Base-by-base conservation (phyloP, 192 early-diverging fungal species). In the Mortierella claussenii region DNA sequence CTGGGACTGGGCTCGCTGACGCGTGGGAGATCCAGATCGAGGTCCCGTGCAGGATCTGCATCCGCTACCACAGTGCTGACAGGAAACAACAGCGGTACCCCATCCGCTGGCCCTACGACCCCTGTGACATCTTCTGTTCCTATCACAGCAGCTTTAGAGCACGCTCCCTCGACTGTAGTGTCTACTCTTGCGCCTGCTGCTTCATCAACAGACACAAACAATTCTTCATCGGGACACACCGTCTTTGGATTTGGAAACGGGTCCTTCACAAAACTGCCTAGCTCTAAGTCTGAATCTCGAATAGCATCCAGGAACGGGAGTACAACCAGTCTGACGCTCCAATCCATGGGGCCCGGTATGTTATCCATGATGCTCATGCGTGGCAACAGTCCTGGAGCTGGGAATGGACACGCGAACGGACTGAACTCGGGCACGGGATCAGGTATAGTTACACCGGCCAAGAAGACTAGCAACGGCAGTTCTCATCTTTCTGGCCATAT, bases 321-420 rank as follows among this genome's bases (percentile, higher is more conserved):
- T 45, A 56, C 73, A 4, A 67, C 73, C 5, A 76, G 64, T 62
- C 28, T 76, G 46, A 32, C 58, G 21, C 34, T 67, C 13, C 73
- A 76, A 31, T 66, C 51, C 30, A 76, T 76, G 57, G 73, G 64
- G 2, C 73, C 73, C 6, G 73, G 73, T 0, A 67, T 76, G 73
- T 50, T 76, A 9, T 76, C 73, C n/a, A 60, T 76, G 65, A 76
- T 76, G 73, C 37, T 76, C 13, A 76, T 67, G 40, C 64, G 73
- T 3, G 53, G 33, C 20, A 53, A 45, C 20, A 71, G 69, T 63
- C 53, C 63, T 47, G 37, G 51, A n/a, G 56, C 24, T 26, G 24
- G 46, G n/a, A n/a, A n/a, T n/a, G n/a, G n/a, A n/a, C n/a, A n/a
- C n/a, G n/a, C n/a, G n/a, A n/a, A n/a, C n/a, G n/a, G n/a, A n/a